Conservation (phyloP, 176 grass and related monocot genomes). For the Tillandsia fasciculata region DNA sequence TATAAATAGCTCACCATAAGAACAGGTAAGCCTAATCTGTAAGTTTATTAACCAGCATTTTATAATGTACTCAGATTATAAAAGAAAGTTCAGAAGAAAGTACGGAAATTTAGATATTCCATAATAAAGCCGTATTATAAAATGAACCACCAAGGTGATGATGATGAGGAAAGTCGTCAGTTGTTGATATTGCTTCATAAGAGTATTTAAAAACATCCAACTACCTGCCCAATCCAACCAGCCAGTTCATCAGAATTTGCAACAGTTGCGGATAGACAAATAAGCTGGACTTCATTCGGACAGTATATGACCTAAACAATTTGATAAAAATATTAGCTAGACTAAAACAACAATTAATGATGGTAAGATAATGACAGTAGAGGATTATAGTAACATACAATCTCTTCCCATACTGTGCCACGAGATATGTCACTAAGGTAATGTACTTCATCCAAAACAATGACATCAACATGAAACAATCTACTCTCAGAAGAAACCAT, state of each 20-base stretch:
- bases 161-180: too few relatives aligned
- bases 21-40: too few relatives aligned
- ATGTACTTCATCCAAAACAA: conserved; percentile 97
- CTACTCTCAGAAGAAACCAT: conserved; percentile 74
- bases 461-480: conserved; percentile 95
- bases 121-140: conserved; percentile 9
- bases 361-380: background rate
- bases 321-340: conserved; percentile 5
- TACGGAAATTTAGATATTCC: too few relatives aligned
- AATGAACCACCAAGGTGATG: too few relatives aligned
- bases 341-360: conserved; percentile 6
- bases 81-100: too few relatives aligned
- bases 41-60: too few relatives aligned
- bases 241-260: conserved; percentile 97
- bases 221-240: conserved; percentile 96
- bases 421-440: conserved; percentile 97
- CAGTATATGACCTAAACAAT: conserved; percentile 93
- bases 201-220: conserved; percentile 1
- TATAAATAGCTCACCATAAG: too few relatives aligned
- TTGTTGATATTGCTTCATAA: too few relatives aligned
- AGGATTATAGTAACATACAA: conserved; percentile 51
- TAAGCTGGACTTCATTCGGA: conserved; percentile 95
- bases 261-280: conserved; percentile 93
- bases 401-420: conserved; percentile 99
- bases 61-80: too few relatives aligned